Percentiles rank a stretch among this genome's conserved stretches.
phyloP scores from a whole-genome alignment of 495 filamentous ascomycete species.

The Venustampulla echinocandica region DNA sequence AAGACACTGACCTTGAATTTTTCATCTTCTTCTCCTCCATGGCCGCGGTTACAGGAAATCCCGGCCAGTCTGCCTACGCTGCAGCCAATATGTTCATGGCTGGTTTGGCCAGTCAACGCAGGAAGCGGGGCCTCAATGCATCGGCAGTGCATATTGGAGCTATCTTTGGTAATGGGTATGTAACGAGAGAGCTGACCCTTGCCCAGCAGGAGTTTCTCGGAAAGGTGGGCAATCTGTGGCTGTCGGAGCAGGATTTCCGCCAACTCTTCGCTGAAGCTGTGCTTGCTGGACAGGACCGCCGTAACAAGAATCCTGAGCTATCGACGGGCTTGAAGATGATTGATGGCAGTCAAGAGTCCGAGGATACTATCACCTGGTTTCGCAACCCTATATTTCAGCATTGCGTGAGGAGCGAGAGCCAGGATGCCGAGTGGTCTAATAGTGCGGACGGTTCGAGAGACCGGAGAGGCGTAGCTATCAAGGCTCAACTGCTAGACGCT shows the following conservation, averaged over 20 bases:
- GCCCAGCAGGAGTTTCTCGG: not conserved
- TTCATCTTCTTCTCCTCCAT: conserved; percentile 47
- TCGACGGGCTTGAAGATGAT: not conserved
- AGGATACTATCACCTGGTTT: not conserved
- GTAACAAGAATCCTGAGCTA: not conserved
- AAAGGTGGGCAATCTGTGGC: conserved; percentile 22
- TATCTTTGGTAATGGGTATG: conserved; percentile 48
- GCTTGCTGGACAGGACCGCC: conserved; percentile 25
- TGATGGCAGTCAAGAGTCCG: not conserved
- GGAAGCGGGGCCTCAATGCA: conserved; percentile 11
- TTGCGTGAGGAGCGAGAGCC: not conserved
- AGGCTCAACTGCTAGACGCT: too few relatives aligned
- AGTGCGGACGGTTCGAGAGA: too few relatives aligned
- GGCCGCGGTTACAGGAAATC: conserved; percentile 34
- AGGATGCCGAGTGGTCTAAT: conserved; percentile 10
- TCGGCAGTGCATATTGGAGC: conserved; percentile 49
- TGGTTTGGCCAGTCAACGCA: conserved; percentile 24
- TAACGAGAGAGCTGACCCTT: conserved; percentile 13
- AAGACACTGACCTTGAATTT: conserved; percentile 39
- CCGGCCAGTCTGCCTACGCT: conserved; percentile 40
- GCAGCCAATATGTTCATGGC: conserved; percentile 42
- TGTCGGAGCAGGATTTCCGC: conserved; percentile 51
- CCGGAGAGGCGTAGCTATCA: too few relatives aligned
- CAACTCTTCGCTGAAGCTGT: conserved; percentile 53
- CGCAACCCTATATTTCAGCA: not conserved